Conservation (phyloP, 2,329 filamentous ascomycete species). For the Fusarium coicis region DNA sequence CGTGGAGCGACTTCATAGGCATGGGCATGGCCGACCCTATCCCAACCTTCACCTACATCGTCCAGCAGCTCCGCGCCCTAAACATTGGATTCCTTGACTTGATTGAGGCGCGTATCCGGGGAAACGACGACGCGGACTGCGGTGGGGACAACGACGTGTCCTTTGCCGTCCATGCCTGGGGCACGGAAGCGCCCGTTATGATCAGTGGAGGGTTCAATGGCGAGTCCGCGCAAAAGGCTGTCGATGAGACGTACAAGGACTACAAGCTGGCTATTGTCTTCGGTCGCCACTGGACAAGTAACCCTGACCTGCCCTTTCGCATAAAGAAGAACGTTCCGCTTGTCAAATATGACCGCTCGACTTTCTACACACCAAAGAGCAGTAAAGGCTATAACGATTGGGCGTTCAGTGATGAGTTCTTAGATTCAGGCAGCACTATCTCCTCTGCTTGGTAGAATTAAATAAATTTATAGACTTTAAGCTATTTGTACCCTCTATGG, state of each 20-base stretch:
- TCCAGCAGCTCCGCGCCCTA: not conserved
- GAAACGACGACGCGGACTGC: fast-evolving
- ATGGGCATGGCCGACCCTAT: not conserved
- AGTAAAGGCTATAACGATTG: not conserved
- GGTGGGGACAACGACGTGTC: not conserved
- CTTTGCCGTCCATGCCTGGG: not conserved
- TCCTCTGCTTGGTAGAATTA: not conserved
- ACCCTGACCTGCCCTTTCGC: not conserved
- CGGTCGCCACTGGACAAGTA: not conserved
- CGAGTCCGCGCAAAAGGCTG: not conserved
- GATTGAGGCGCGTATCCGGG: not conserved
- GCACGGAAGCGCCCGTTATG: not conserved
- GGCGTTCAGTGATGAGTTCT: not conserved
- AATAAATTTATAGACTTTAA: too few species aligned
- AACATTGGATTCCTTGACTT: fast-evolving
- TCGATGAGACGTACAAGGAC: not conserved
- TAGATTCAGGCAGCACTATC: not conserved
- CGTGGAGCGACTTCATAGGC: not conserved
- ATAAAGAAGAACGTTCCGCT: not conserved
- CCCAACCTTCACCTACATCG: not conserved
- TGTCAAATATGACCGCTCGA: not conserved
- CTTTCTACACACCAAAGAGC: not conserved
- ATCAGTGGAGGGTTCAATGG: not conserved
- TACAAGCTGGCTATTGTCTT: not conserved
- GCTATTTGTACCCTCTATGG: too few species aligned